Percentiles rank a stretch among this genome's conserved stretches.
These are phyloP conservation scores for Phenoliferia sp. DNA, from an alignment of 1,284 basidiomycete genomes.

Conservation along the genomic window DNA sequence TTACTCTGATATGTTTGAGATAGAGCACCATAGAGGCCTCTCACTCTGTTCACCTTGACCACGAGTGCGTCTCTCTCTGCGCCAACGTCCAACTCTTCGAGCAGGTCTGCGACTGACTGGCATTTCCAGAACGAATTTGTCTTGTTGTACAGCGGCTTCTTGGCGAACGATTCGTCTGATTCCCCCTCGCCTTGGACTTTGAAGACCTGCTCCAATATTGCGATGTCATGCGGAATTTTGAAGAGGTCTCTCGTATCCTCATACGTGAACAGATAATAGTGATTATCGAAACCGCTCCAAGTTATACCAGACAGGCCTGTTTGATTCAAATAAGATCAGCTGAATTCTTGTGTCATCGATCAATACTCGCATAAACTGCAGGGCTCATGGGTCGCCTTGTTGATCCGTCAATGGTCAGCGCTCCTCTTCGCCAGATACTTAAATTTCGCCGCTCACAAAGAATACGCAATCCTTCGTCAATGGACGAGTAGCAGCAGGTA, in stretches of 20 bases:
- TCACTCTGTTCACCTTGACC: constrained; percentile 6
- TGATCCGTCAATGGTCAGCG: not conserved
- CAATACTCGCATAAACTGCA: constrained; percentile 15
- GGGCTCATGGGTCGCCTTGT: constrained; percentile 18
- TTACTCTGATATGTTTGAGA: constrained; percentile 15
- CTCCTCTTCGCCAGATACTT: no score
- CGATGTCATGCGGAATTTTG: constrained; percentile 29
- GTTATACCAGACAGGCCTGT: constrained; percentile 20
- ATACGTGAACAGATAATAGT: constrained; percentile 9
- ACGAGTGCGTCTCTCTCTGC: constrained; percentile 3
- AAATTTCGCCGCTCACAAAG: constrained; percentile 28
- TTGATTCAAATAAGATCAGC: not conserved
- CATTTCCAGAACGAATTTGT: constrained; percentile 26
- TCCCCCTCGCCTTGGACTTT: constrained; percentile 16
- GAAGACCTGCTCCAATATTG: constrained; percentile 30
- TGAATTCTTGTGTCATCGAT: not conserved
- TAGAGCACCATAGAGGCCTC: constrained; percentile 12
- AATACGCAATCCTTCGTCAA: constrained; percentile 22
- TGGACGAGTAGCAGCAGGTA: constrained; percentile 6
- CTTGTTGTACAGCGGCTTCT: constrained; percentile 24
- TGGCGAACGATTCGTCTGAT: constrained; percentile 3
- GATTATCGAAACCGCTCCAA: constrained; percentile 14
- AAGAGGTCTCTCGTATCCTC: constrained; percentile 31
- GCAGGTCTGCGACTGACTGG: constrained; percentile 8
- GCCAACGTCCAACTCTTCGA: constrained; percentile 1